These are phyloP conservation scores for Onygena corvina DNA, from an alignment of 2,329 filamentous ascomycete genomes.

Conservation along the genomic window DNA sequence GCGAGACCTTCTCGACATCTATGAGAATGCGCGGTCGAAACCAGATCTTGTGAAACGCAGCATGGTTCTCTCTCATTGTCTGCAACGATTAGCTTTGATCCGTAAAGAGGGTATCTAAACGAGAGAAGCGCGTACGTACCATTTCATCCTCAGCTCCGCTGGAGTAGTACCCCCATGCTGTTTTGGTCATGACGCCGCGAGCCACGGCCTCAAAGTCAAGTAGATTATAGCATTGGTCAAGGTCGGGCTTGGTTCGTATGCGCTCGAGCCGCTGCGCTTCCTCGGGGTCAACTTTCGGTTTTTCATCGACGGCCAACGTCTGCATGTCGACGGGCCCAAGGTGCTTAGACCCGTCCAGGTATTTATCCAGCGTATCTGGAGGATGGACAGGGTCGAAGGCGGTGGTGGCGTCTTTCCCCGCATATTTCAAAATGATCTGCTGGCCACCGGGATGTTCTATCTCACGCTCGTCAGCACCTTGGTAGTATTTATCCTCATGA, in stretches of 20 bases:
- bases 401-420: constrained; percentile 85
- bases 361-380: constrained; percentile 72
- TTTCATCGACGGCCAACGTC: constrained; percentile 57
- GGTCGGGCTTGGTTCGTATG: constrained; percentile 59
- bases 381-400: constrained; percentile 85
- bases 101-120: neutral
- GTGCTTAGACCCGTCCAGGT: constrained; percentile 73
- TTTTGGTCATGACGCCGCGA: constrained; percentile 82
- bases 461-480: neutral
- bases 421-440: constrained; percentile 94
- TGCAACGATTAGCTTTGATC: constrained; percentile 25
- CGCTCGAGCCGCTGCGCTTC: constrained; percentile 65
- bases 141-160: constrained; percentile 85
- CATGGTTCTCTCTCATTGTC: constrained; percentile 92
- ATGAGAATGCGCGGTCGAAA: constrained; percentile 83
- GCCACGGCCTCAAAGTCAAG: constrained; percentile 95
- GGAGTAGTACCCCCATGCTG: constrained; percentile 95
- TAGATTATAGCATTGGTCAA: constrained; percentile 85
- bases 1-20: constrained; percentile 77
- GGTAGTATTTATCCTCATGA: neutral
- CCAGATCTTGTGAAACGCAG: constrained; percentile 93
- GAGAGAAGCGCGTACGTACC: constrained; percentile 36
- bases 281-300: constrained; percentile 53
- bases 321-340: constrained; percentile 80
- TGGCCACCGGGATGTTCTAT: constrained; percentile 74